These are phyloP conservation scores for Catharanthus roseus DNA, from an alignment of 257 asterid genomes.

Conservation along the genomic window DNA sequence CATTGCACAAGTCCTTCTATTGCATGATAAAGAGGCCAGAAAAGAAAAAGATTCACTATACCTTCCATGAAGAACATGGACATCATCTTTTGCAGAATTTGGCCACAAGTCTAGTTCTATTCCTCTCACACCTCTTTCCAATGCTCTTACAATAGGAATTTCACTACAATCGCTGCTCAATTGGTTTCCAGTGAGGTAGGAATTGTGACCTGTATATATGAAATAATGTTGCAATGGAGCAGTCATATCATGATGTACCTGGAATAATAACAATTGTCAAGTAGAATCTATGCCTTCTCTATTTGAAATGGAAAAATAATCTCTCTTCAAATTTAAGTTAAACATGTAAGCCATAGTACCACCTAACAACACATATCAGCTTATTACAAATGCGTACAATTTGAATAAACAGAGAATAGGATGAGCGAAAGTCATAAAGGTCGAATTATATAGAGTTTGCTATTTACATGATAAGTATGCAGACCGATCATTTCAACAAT, in stretches of 20 bases:
- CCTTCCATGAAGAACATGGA: constrained; percentile 97
- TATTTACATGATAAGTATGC: not conserved
- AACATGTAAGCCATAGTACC: not conserved
- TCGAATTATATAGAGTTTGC: not conserved
- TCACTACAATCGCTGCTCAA: constrained; percentile 91
- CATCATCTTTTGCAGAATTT: constrained; percentile 61
- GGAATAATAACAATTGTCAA: constrained; percentile 35
- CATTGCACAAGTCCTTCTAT: not conserved
- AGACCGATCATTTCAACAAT: not conserved
- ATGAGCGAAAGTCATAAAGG: too few species aligned
- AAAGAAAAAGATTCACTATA: constrained; percentile 17
- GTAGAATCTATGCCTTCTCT: constrained; percentile 12
- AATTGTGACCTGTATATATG: constrained; percentile 93
- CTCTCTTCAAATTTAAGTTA: not conserved
- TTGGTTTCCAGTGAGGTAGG: constrained; percentile 92
- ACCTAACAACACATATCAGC: not conserved
- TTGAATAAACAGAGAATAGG: not conserved
- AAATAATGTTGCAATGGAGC: constrained; percentile 95
- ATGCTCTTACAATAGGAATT: constrained; percentile 64
- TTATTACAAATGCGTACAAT: not conserved
- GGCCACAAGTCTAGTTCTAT: constrained; percentile 96
- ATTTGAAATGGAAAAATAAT: not conserved
- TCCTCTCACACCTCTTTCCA: constrained; percentile 86
- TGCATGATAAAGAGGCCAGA: not conserved
- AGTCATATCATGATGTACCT: constrained; percentile 96